Conservation (phyloP, 352 stramenopile genomes). For the Aphanomyces cochlioides region DNA sequence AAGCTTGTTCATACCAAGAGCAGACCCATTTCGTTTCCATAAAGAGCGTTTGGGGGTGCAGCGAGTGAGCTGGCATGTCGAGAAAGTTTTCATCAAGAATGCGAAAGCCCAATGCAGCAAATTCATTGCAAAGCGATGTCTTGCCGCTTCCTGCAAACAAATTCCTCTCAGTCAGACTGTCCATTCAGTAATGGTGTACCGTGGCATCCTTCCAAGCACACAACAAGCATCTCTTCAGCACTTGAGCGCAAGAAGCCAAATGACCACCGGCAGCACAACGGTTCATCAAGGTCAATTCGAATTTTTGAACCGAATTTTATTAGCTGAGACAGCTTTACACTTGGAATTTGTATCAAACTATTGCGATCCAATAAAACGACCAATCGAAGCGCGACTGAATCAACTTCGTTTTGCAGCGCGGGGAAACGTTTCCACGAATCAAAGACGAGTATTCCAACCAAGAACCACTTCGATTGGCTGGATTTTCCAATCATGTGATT, state of each 20-base stretch:
- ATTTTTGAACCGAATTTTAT: conserved; percentile 22
- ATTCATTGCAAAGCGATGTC: conserved; percentile 70
- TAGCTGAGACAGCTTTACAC: neutral
- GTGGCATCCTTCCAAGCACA: conserved; percentile 86
- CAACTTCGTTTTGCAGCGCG: conserved; percentile 24
- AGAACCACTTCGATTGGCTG: neutral
- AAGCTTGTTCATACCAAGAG: conserved; percentile 48
- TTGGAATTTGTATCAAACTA: conserved; percentile 29
- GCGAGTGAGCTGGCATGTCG: conserved; percentile 78
- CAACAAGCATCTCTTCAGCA: conserved; percentile 59
- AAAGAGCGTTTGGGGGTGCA: conserved; percentile 86
- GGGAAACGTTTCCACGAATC: conserved; percentile 23
- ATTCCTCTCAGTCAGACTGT: neutral
- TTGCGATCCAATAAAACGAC: conserved; percentile 1
- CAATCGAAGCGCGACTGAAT: conserved; percentile 8
- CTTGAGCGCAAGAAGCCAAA: too few relatives aligned
- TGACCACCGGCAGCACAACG: neutral
- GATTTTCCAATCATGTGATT: neutral
- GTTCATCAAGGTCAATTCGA: conserved; percentile 22
- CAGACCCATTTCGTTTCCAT: conserved; percentile 90
- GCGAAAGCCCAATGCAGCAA: conserved; percentile 67
- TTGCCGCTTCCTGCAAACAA: conserved; percentile 59
- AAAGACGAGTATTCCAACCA: neutral
- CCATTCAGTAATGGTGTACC: conserved; percentile 32
- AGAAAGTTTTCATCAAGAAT: conserved; percentile 86